These are phyloP conservation scores for Eucalyptus fibrosa DNA, from an alignment of 345 rosid species.

Conservation along the genomic window DNA sequence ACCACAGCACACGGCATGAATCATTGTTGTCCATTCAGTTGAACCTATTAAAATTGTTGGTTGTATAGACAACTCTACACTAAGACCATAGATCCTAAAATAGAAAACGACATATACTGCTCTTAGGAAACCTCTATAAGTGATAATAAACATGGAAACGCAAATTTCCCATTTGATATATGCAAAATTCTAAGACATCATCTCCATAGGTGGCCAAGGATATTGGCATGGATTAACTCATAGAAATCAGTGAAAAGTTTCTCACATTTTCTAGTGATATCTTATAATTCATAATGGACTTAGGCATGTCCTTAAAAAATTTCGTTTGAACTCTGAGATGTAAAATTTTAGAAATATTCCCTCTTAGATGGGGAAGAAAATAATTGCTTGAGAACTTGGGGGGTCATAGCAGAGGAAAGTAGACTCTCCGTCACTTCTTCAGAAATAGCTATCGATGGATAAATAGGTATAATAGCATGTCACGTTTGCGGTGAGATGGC, in stretches of 20 bases:
- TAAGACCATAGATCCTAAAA: neutral
- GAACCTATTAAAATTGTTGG: neutral
- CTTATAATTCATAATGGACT: neutral
- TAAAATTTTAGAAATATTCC: too few species aligned
- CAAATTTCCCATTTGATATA: neutral
- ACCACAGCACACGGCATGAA: neutral
- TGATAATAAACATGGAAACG: neutral
- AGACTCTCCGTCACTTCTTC: fast-evolving
- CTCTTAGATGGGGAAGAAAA: too few species aligned
- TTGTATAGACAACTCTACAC: neutral
- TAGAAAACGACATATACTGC: neutral
- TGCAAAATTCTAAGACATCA: neutral
- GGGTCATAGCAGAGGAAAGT: too few species aligned
- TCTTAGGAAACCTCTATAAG: neutral
- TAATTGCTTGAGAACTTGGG: too few species aligned
- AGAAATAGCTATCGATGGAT: fast-evolving
- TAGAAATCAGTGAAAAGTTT: neutral
- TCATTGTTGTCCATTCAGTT: neutral
- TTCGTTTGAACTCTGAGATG: fast-evolving
- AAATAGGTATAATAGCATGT: too few species aligned
- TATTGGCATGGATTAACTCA: neutral
- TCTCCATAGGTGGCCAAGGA: neutral
- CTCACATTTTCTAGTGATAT: neutral
- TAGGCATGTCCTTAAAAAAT: too few species aligned
- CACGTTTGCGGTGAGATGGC: too few species aligned